These are phyloP conservation scores for Bondarzewia mesenterica DNA, from an alignment of 1,284 basidiomycete genomes.

Conservation along the genomic window DNA sequence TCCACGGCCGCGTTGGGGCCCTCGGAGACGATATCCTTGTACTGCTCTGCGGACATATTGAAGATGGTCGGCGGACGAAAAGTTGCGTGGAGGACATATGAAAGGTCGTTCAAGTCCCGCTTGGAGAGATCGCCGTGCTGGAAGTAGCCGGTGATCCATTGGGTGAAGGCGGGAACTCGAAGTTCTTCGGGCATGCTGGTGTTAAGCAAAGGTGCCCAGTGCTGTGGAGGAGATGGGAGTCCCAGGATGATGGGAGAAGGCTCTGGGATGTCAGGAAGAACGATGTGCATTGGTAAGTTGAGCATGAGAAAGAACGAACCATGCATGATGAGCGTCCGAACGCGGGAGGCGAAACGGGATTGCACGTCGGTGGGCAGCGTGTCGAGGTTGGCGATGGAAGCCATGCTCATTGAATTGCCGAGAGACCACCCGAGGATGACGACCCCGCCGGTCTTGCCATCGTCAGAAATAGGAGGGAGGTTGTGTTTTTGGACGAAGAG, in stretches of 20 bases:
- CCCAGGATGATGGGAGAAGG: background rate
- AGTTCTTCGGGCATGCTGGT: background rate
- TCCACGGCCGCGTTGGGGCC: constrained; percentile 6
- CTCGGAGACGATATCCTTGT: background rate
- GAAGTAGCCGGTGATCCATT: constrained; percentile 28
- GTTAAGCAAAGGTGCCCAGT: background rate
- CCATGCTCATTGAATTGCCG: constrained; percentile 18
- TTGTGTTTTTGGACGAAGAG: constrained; percentile 20
- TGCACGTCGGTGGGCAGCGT: constrained; percentile 15
- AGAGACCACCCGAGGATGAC: constrained; percentile 30
- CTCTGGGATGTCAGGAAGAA: background rate
- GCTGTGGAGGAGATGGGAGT: background rate
- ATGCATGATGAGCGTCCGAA: constrained; percentile 23
- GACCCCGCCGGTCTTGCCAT: constrained; percentile 24
- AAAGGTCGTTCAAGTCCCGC: constrained; percentile 15
- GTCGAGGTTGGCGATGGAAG: constrained; percentile 20
- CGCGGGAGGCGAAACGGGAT: constrained; percentile 13
- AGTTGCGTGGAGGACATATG: constrained; percentile 14
- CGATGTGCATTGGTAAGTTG: background rate
- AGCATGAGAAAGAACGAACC: constrained; percentile 14
- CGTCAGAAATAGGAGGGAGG: constrained; percentile 20
- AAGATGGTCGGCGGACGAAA: background rate
- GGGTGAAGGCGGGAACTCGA: constrained; percentile 11
- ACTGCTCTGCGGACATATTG: background rate
- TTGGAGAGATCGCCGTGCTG: constrained; percentile 24